A percentile compares a stretch with the other conserved stretches of the same genome.
Conservation (phyloP, 208 protist species). For the Leishmania aethiopica region DNA sequence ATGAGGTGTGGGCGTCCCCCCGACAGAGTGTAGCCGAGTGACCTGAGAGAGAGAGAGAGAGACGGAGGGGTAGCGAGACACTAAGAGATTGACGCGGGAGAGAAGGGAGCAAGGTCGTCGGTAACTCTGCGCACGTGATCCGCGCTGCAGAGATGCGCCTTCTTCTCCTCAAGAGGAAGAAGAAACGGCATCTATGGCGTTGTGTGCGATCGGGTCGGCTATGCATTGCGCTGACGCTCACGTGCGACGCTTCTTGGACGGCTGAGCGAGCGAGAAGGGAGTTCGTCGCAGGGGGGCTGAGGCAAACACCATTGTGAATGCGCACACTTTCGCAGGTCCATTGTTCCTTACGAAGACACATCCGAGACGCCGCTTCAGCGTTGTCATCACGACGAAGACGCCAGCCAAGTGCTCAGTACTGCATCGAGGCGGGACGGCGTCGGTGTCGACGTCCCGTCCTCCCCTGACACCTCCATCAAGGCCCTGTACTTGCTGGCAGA, state of each 20-base stretch:
- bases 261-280: background rate
- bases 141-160: too few species aligned
- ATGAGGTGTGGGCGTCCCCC: background rate
- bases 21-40: background rate
- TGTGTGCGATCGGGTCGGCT: background rate
- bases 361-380: background rate
- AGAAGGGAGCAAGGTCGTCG: background rate
- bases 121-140: background rate
- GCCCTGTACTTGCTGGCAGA: slow-evolving; percentile 37
- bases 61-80: background rate
- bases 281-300: background rate
- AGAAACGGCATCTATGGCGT: background rate
- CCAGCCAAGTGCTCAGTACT: slow-evolving; percentile 47
- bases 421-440: slow-evolving; percentile 30
- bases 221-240: background rate
- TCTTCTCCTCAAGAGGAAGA: too few species aligned
- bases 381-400: background rate
- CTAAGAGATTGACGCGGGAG: background rate
- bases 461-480: slow-evolving; percentile 20
- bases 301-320: background rate
- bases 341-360: too few species aligned
- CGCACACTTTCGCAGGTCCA: background rate
- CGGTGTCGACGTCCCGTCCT: background rate
- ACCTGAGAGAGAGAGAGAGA: background rate
- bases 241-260: background rate